These are phyloP conservation scores for Laburnicola sp. DNA, from an alignment of 2,329 filamentous ascomycete genomes.

Conservation along the genomic window DNA sequence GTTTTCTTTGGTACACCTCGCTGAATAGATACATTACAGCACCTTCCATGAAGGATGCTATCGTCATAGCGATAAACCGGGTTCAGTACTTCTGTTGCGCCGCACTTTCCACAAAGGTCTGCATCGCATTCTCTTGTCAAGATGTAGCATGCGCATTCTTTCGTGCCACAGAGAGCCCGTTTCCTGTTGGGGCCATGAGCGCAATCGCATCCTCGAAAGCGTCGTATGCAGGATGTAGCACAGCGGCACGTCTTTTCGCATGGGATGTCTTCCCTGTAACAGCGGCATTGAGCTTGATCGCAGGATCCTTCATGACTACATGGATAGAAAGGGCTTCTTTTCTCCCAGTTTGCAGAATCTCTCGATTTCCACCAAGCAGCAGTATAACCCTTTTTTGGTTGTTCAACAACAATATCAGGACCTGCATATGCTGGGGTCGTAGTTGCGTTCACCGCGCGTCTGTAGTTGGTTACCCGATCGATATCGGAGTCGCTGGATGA, in stretches of 20 bases:
- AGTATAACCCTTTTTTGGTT: slow-evolving; percentile 20
- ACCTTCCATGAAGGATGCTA: slow-evolving; percentile 60
- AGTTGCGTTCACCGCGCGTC: slow-evolving; percentile 19
- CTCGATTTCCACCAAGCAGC: slow-evolving; percentile 24
- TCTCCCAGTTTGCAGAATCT: slow-evolving; percentile 58
- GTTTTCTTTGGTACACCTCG: slow-evolving; percentile 67
- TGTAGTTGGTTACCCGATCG: slow-evolving; percentile 33
- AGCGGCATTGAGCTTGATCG: slow-evolving; percentile 63
- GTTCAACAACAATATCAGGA: slow-evolving; percentile 2
- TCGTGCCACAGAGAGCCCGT: slow-evolving; percentile 52
- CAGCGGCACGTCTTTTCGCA: slow-evolving; percentile 78
- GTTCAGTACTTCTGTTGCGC: slow-evolving; percentile 68
- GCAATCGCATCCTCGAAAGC: slow-evolving; percentile 51
- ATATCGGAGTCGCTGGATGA: slow-evolving; percentile 25
- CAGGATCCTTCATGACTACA: slow-evolving; percentile 71
- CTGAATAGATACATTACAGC: slow-evolving; percentile 74
- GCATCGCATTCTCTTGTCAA: slow-evolving; percentile 81
- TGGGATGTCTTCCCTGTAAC: slow-evolving; percentile 62
- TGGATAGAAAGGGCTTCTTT: slow-evolving; percentile 62
- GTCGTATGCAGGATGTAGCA: slow-evolving; percentile 59
- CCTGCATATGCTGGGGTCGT: slow-evolving; percentile 11
- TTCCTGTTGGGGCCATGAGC: slow-evolving; percentile 17
- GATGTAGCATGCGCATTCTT: slow-evolving; percentile 67
- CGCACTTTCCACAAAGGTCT: slow-evolving; percentile 71
- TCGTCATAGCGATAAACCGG: slow-evolving; percentile 67